Conservation (phyloP, 208 protist species). For the Wallacemonas rigidus region DNA sequence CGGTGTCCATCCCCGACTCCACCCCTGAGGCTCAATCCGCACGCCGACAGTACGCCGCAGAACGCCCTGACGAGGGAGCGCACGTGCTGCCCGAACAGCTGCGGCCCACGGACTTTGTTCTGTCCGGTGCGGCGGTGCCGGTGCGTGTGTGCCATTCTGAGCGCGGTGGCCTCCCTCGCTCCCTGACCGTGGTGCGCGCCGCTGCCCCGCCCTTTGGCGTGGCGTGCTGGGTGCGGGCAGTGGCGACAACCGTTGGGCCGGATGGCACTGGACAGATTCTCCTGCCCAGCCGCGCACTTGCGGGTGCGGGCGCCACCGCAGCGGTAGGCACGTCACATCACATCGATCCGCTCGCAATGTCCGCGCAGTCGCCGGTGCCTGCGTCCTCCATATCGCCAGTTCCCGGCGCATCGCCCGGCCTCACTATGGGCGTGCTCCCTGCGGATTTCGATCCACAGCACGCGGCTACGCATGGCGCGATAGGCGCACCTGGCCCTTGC, state of each 20-base stretch:
- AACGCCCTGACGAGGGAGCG: neutral
- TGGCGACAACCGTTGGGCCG: neutral
- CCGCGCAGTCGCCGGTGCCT: neutral
- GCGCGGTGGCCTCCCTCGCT: slow-evolving; percentile 43
- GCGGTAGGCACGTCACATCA: neutral
- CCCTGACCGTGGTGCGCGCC: slow-evolving; percentile 32
- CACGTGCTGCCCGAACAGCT: neutral
- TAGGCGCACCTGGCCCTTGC: neutral
- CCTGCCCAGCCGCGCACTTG: neutral
- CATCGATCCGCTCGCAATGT: neutral
- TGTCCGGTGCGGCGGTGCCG: slow-evolving; percentile 25
- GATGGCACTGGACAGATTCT: neutral
- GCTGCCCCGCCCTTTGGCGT: slow-evolving; percentile 31
- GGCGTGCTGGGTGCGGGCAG: slow-evolving; percentile 15
- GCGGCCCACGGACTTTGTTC: slow-evolving; percentile 32
- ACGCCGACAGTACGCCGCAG: slow-evolving; percentile 7
- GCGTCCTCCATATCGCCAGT: neutral
- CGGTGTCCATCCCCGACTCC: neutral
- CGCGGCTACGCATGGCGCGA: too few relatives aligned
- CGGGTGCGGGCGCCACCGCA: neutral
- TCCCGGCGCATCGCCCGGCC: neutral
- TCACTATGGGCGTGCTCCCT: slow-evolving; percentile 9
- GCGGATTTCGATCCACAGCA: slow-evolving; percentile 4
- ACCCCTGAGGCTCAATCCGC: slow-evolving; percentile 23
- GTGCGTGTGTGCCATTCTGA: slow-evolving; percentile 54